These are phyloP conservation scores for Stagonosporopsis vannaccii DNA, from an alignment of 2,329 filamentous ascomycete species.

Conservation along the genomic window DNA sequence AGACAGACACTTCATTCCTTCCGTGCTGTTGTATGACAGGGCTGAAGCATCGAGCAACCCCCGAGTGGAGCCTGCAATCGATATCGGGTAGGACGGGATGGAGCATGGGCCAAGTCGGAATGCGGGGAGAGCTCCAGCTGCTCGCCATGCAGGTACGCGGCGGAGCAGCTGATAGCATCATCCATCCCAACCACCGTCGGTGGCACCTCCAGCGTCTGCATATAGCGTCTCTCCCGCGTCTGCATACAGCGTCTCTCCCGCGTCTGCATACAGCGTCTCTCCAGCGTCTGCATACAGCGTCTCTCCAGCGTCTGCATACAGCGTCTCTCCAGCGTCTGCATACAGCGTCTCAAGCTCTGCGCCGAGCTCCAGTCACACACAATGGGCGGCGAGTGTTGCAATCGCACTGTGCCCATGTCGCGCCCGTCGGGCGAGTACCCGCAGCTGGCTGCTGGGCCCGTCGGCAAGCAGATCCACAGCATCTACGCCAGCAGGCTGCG, in stretches of 20 bases:
- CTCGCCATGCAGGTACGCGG: conserved; percentile 17
- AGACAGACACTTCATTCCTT: too few relatives aligned
- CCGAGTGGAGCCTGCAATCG: conserved; percentile 7
- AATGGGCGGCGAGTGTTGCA: conserved; percentile 48
- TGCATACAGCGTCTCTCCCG: background rate
- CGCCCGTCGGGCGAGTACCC: conserved; percentile 35
- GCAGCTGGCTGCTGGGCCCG: conserved; percentile 45
- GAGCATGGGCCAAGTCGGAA: background rate
- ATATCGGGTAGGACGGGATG: background rate
- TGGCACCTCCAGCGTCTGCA: background rate
- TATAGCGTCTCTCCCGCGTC: background rate
- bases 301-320: background rate
- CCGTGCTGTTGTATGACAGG: too few relatives aligned
- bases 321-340: background rate
- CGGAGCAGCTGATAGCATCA: conserved; percentile 11
- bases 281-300: background rate
- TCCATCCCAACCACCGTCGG: conserved; percentile 2
- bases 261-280: background rate
- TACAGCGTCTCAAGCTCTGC: background rate
- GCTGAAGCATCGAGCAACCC: background rate
- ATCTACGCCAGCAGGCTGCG: conserved; percentile 86
- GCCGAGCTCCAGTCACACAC: background rate
- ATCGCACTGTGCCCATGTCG: conserved; percentile 38
- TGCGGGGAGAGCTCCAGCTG: conserved; percentile 15
- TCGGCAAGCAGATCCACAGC: conserved; percentile 68